phyloP scores from a whole-genome alignment of 768 basidiomycete species.

The Termitomyces titanicus region DNA sequence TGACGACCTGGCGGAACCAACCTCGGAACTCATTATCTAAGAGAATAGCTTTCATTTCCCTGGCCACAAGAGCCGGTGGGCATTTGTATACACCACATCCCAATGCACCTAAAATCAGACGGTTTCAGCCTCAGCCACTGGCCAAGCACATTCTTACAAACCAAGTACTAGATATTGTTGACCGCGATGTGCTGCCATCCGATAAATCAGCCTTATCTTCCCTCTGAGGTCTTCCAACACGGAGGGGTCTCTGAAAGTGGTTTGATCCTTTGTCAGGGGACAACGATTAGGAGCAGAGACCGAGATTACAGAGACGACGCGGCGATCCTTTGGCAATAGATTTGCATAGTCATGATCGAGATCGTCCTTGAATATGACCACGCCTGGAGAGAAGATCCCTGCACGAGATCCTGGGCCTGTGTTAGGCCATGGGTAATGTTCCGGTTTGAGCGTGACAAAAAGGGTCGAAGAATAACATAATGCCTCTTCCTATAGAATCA shows the following conservation, averaged over 20 bases:
- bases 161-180: constrained; percentile 36
- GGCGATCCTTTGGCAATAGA: constrained; percentile 27
- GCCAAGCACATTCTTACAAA: constrained; percentile 12
- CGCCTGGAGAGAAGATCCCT: constrained; percentile 40
- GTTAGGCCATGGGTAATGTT: constrained; percentile 47
- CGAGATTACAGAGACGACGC: constrained; percentile 40
- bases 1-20: constrained; percentile 35
- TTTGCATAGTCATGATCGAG: constrained; percentile 38
- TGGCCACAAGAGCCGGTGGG: constrained; percentile 36
- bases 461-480: constrained; percentile 47
- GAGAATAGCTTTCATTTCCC: constrained; percentile 38
- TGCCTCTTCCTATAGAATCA: constrained; percentile 35
- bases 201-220: constrained; percentile 40
- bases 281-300: constrained; percentile 38
- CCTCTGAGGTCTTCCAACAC: constrained; percentile 32
- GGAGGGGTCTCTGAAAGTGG: constrained; percentile 19
- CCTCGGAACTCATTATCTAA: constrained; percentile 38
- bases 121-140: background rate
- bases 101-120: constrained; percentile 32
- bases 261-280: constrained; percentile 22
- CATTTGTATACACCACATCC: constrained; percentile 42
- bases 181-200: constrained; percentile 38
- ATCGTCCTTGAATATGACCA: constrained; percentile 45
- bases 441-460: constrained; percentile 34
- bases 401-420: constrained; percentile 34